Percentiles rank a stretch among this genome's conserved stretches.
phyloP scores from a whole-genome alignment of 306 rosid species.

The Vigna hirtella region DNA sequence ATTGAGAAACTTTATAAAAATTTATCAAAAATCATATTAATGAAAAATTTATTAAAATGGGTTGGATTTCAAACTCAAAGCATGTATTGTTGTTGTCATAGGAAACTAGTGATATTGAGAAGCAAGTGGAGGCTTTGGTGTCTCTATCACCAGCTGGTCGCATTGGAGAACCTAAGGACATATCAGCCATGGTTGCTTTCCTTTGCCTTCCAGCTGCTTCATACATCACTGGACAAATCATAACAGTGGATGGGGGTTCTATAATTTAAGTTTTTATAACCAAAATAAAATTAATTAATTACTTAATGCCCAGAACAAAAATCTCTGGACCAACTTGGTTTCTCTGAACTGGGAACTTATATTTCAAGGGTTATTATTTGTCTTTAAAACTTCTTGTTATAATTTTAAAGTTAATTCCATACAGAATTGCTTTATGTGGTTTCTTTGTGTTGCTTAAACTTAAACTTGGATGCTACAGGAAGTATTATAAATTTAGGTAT shows the following conservation, averaged over 20 bases:
- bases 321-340: background rate
- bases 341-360: background rate
- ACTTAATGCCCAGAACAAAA: background rate
- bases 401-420: too few species aligned
- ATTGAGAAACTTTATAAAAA: too few species aligned
- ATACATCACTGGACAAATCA: conserved; percentile 62
- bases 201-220: conserved; percentile 74
- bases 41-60: too few species aligned
- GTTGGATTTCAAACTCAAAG: background rate
- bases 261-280: conserved; percentile 15
- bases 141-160: conserved; percentile 50
- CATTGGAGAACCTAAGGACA: conserved; percentile 54
- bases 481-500: too few species aligned
- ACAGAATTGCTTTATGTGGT: too few species aligned
- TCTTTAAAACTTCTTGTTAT: too few species aligned
- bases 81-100: background rate
- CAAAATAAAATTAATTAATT: background rate
- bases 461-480: too few species aligned
- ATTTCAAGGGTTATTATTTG: too few species aligned
- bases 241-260: conserved; percentile 63
- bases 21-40: too few species aligned
- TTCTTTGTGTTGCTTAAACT: too few species aligned
- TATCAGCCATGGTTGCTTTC: conserved; percentile 60
- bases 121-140: fast-evolving
- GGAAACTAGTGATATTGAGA: background rate